Evolutionary conservation across 148 eudicot species (phyloP), one percentile per base, ranked within the genome.

Genomic region (Silene conica): DNA sequence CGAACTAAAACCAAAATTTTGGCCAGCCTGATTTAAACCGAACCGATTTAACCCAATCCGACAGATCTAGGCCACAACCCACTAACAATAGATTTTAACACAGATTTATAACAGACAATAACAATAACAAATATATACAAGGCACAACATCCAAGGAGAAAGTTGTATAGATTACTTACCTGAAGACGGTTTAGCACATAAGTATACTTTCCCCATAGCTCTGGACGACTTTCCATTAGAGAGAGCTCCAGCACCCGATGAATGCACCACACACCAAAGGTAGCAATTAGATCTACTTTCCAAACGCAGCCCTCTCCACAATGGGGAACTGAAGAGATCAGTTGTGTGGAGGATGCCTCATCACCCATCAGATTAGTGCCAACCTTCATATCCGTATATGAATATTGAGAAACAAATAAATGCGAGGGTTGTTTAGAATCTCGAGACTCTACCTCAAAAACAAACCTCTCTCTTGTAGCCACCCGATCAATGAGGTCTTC

Each of bases 241-340:
- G 98, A 95, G 71, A 95, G 98, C 81, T 90, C 97, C 43, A 95
- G 80, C 63, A 92, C 72, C 74, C 98, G 89, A 77, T 82, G 93
- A 67, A 95, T 92, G 85, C 96, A 92, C 96, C 96, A 95, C 68
- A 95, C 97, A 7, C 97, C 98, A 79, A 95, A 95, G 86, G 96
- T 90, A 60, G 86, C 80, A 20, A 95, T 71, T 66, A 95, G 80
- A 85, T 92, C 93, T 55, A 61, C 86, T 81, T 83, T 84, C 90
- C 92, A 95, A 71, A 90, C 87, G 78, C 98, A 95, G 62, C 87
- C 91, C 73, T 92, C 98, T 23, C 98, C 98, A 77, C 98, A 95
- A 52, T 86, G 83, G 68, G 99, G 96, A 77, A 90, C 87, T 14
- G 93, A 85, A 69, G 87, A 76, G 67, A 86, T 81, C 72, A 79